Base-by-base conservation (phyloP, 768 basidiomycete genomes). In the Phlebiopsis gigantea region DNA sequence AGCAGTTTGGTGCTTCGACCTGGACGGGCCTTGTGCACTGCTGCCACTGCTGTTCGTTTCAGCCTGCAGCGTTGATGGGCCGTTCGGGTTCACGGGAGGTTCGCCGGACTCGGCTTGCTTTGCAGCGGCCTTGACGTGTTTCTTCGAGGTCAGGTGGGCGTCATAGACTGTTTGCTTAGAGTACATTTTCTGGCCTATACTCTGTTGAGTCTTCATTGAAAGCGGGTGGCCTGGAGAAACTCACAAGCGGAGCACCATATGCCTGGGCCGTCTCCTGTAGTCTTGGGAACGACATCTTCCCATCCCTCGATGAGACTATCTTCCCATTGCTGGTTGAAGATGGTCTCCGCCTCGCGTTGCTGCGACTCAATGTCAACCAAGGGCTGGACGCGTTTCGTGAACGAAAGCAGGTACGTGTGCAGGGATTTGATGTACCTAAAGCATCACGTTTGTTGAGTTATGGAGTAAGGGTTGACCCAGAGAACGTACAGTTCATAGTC, bases 91-190 rank as follows among this genome's bases (percentile, higher is more conserved):
- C 5, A 78, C 64, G 4, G 81, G 74, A 17, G 78, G 62, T 71
- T 75, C 61, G 73, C 76, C 62, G 65, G 68, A 46, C 17, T 67
- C 61, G 3, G 81, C 85, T 66, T 88, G 85, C 62, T 85, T 91
- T 7, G 85, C 81, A n/a, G 82, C 78, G 7, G 93, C 90, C 74
- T 98, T 99, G 66, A 91, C 73, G 66, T 99, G 97, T 69, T 93
- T 98, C 76, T 95, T 98, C 21, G 94, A 96, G 1, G 85, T 93
- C 51, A 98, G 71, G 68, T 98, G 97, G 1, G 94, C 94, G 60
- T 97, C 91, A 69, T 94, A 99, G 8, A 99, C 97, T 0, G 97
- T 98, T 71, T 98, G 92, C 71, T 98, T 99, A 12, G 95, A 83
- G 71, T 98, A 98, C 56, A 82, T 76, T 68, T 95, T 97, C 72